Evolutionary conservation across 1,284 basidiomycete species (phyloP).

Genomic region (Cystobasidium pallidum): DNA sequence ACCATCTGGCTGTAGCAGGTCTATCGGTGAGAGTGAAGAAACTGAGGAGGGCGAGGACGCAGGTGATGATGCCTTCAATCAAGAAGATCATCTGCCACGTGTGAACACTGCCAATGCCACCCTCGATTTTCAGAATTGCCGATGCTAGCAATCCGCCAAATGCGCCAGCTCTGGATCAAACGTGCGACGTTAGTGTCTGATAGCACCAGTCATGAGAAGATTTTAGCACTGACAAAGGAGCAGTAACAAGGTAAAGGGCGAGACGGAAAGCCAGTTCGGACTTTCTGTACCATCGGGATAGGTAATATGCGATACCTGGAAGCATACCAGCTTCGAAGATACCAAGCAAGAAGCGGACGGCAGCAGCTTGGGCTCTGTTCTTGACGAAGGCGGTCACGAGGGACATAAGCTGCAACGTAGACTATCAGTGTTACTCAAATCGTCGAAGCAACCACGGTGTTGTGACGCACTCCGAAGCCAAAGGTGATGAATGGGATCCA

Average conservation of each 20-base stretch:
- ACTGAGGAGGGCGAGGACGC: conserved; percentile 53
- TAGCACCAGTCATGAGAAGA: neutral
- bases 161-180: conserved; percentile 48
- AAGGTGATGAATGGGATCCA: conserved; percentile 54
- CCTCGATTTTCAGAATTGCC: conserved; percentile 49
- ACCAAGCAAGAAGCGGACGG: conserved; percentile 30
- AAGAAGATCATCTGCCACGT: conserved; percentile 55
- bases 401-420: neutral
- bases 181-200: conserved; percentile 45
- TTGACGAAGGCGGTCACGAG: conserved; percentile 32
- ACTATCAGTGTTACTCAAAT: neutral
- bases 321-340: conserved; percentile 51
- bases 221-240: conserved; percentile 40
- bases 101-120: conserved; percentile 44
- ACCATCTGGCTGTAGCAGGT: conserved; percentile 55
- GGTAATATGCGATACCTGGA: conserved; percentile 54
- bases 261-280: conserved; percentile 56
- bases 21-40: conserved; percentile 56
- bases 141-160: conserved; percentile 55
- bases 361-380: conserved; percentile 16
- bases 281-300: conserved; percentile 56
- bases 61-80: conserved; percentile 57
- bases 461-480: conserved; percentile 45
- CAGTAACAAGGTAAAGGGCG: conserved; percentile 51
- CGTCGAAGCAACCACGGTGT: conserved; percentile 38